Evolutionary conservation across 495 filamentous ascomycete species (phyloP), one percentile per base, ranked within the genome.

Genomic region (Lophiostoma macrostomum): DNA sequence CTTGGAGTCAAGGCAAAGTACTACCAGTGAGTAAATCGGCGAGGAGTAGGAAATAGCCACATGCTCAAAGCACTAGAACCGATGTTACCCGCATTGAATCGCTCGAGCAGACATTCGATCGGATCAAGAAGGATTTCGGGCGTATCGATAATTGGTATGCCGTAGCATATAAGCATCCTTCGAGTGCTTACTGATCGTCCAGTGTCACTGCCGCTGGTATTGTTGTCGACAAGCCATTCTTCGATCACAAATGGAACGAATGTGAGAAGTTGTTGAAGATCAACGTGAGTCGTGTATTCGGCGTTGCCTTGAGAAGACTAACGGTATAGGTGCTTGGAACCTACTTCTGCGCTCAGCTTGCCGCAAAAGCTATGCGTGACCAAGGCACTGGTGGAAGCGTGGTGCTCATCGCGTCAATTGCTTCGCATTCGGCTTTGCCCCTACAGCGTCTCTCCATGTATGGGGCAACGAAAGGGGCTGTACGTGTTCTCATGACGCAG

Each of bases 341-440:
- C 23, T 44, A 5, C 22, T 44, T 28, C 22, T 13, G 4, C 3
- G 40, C 44, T 2, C 53, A 57, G 38, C 35, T 48, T 12, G 35
- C 53, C 4, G 36, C 46, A 5, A 38, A 60, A 19, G 22, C 53
- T 22, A 51, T 48, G 6, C 22, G 4, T 4, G 23, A 28, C 4
- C 22, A 28, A 28, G 27, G 16, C 3, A 4, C 41, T 5, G 50
- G 28, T 20, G 61, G 63, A 14, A 25, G 42, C 5, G 58, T 66
- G 24, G 35, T 66, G 16, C 34, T 64, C 5, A 43, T 66, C 31
- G 61, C 63, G 13, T 55, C 47, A 6, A 52, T 64, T 22, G 52
- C 63, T n/a, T 47, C 63, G 8, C 36, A 64, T 36, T 25, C 46
- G 31, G 53, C 56, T 11, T 41, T 23, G 10, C 40, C 12, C 1